Percentiles rank a stretch among this genome's conserved stretches.
Conservation (phyloP, 257 asterid species). For the Vinca minor region DNA sequence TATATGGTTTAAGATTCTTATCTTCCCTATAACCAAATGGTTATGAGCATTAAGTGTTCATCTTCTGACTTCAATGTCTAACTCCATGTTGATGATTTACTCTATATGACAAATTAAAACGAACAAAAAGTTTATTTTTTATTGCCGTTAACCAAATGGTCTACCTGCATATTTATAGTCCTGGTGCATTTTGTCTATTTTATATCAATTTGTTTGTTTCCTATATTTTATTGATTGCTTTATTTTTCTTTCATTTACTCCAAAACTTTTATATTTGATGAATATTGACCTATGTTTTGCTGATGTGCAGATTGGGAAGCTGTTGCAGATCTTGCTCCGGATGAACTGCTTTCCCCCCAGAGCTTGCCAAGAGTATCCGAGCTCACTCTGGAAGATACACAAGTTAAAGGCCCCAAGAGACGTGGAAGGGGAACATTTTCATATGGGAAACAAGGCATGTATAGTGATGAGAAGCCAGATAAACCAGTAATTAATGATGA, state of each 20-base stretch:
- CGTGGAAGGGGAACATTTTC: conserved; percentile 93
- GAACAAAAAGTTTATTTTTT: background rate
- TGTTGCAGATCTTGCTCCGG: too few species aligned
- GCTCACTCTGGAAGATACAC: conserved; percentile 48
- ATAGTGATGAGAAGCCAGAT: conserved; percentile 62
- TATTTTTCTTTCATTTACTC: background rate
- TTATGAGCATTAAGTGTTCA: too few species aligned
- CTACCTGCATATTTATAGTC: background rate
- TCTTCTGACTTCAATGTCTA: too few species aligned
- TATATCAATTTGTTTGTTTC: background rate
- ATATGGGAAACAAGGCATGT: conserved; percentile 53
- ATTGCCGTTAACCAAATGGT: background rate
- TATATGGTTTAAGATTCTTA: too few species aligned
- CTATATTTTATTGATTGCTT: background rate
- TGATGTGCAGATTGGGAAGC: conserved; percentile 85
- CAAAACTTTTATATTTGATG: background rate
- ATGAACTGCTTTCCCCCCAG: conserved; percentile 59
- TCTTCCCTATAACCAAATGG: too few species aligned
- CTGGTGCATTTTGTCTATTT: background rate
- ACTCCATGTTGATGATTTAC: too few species aligned
- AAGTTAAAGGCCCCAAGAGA: conserved; percentile 42
- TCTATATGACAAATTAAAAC: too few species aligned
- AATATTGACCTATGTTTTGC: conserved; percentile 5
- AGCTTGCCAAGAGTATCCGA: conserved; percentile 48
- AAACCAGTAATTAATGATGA: conserved; percentile 33